phyloP scores from a whole-genome alignment of 495 filamentous ascomycete species.

The Parathielavia appendiculata region DNA sequence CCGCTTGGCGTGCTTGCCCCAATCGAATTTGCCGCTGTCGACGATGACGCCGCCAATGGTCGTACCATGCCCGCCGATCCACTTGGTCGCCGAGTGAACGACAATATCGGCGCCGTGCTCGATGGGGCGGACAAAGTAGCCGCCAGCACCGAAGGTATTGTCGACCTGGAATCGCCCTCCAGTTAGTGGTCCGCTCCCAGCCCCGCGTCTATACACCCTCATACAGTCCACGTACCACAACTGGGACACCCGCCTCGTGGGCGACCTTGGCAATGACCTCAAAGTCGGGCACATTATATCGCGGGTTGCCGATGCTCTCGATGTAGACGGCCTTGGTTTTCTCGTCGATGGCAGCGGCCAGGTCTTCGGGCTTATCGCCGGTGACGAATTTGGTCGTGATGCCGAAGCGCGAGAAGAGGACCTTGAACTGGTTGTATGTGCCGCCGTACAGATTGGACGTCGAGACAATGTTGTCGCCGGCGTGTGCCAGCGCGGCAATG shows the following conservation, averaged over 20 bases:
- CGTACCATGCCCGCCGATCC: constrained; percentile 97
- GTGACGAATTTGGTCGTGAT: constrained; percentile 87
- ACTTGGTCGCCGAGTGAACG: constrained; percentile 94
- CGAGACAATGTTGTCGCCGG: constrained; percentile 92
- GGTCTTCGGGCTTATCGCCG: constrained; percentile 77
- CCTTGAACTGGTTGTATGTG: constrained; percentile 98
- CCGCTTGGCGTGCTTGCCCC: constrained; percentile 79
- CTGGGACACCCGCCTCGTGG: constrained; percentile 73
- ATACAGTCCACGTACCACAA: constrained; percentile 59
- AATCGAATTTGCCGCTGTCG: constrained; percentile 94
- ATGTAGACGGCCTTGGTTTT: constrained; percentile 95
- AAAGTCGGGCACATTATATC: constrained; percentile 90
- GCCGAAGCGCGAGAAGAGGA: constrained; percentile 78
- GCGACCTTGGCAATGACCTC: constrained; percentile 76
- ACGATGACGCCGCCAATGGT: constrained; percentile 88
- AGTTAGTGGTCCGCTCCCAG: neutral
- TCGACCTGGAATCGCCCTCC: constrained; percentile 56
- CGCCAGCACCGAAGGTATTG: constrained; percentile 97
- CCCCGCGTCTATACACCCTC: neutral
- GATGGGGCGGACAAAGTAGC: constrained; percentile 84
- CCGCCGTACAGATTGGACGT: constrained; percentile 94
- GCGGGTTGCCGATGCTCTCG: constrained; percentile 93
- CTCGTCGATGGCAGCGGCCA: constrained; percentile 83
- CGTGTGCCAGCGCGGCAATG: constrained; percentile 72
- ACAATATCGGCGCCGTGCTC: constrained; percentile 93